These are phyloP conservation scores for Globisporangium megalacanthum DNA, from an alignment of 352 stramenopile genomes.

Conservation along the genomic window DNA sequence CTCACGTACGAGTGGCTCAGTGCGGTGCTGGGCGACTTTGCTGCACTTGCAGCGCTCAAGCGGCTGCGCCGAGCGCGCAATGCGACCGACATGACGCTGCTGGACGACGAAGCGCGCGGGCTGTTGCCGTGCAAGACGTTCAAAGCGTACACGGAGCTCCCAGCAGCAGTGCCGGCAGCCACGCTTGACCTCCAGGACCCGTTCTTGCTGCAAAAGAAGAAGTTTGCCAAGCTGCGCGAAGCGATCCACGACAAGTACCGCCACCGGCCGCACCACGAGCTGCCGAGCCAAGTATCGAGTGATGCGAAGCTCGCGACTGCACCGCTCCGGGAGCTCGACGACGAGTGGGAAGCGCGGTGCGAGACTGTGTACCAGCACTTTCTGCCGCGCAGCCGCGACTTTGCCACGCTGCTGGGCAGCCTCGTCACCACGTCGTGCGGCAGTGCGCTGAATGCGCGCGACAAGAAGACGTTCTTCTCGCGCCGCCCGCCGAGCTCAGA, in stretches of 20 bases:
- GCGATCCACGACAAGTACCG: conserved; percentile 71
- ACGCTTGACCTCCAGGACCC: conserved; percentile 55
- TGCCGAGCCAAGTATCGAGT: conserved; percentile 36
- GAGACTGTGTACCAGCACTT: conserved; percentile 71
- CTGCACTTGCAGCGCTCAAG: conserved; percentile 52
- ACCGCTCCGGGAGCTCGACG: conserved; percentile 44
- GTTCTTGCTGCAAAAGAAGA: conserved; percentile 69
- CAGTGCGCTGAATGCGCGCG: conserved; percentile 56
- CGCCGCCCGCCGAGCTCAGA: conserved; percentile 47
- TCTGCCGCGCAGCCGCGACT: conserved; percentile 64
- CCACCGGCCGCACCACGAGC: conserved; percentile 54
- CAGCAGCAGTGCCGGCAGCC: conserved; percentile 16
- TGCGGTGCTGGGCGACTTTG: conserved; percentile 44
- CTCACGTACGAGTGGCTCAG: conserved; percentile 69
- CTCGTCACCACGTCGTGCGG: conserved; percentile 62
- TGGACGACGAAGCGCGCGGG: conserved; percentile 47
- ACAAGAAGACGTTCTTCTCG: conserved; percentile 81
- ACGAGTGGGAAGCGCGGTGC: conserved; percentile 68
- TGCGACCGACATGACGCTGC: conserved; percentile 29
- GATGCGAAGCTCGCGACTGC: conserved; percentile 40
- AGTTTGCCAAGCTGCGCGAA: conserved; percentile 56
- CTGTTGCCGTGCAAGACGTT: conserved; percentile 67
- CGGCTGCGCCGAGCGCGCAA: conserved; percentile 32
- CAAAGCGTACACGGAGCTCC: conserved; percentile 44
- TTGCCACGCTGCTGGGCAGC: conserved; percentile 60